Conservation (phyloP, 73 alveolate genomes). For the Paramecium tetraurelia region DNA sequence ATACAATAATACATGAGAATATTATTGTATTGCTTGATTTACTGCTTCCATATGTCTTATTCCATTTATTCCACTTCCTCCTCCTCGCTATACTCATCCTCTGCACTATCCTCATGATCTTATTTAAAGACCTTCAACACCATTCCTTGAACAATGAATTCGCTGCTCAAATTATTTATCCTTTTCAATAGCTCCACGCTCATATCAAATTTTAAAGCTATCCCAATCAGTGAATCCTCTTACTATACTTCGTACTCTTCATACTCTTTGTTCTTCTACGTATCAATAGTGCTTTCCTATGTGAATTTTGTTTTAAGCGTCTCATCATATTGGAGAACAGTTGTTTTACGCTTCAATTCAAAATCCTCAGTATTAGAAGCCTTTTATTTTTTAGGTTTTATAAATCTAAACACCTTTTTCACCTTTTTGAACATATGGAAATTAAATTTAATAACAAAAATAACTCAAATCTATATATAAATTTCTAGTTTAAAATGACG, state of each 20-base stretch:
- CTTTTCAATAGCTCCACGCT: not conserved
- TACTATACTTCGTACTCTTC: not conserved
- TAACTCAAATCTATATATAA: not conserved
- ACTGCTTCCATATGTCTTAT: not conserved
- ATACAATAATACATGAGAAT: constrained; percentile 23
- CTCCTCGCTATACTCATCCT: not conserved
- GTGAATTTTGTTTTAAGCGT: not conserved
- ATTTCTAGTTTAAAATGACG: not conserved
- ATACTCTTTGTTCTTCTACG: not conserved
- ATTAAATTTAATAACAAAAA: not conserved
- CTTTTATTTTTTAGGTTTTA: not conserved
- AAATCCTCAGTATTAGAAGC: not conserved
- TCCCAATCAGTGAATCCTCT: not conserved
- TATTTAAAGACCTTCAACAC: not conserved
- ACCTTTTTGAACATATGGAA: constrained; percentile 5
- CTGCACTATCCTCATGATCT: not conserved
- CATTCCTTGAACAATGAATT: not conserved
- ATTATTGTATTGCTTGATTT: not conserved
- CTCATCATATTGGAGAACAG: not conserved
- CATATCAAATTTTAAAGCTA: constrained; percentile 29
- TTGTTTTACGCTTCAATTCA: not conserved
- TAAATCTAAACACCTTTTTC: not conserved
- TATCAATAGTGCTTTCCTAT: not conserved
- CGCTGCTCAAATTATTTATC: not conserved
- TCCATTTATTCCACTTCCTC: not conserved